These are phyloP conservation scores for Veloporphyrellus conicus DNA, from an alignment of 1,284 basidiomycete genomes.

Conservation along the genomic window DNA sequence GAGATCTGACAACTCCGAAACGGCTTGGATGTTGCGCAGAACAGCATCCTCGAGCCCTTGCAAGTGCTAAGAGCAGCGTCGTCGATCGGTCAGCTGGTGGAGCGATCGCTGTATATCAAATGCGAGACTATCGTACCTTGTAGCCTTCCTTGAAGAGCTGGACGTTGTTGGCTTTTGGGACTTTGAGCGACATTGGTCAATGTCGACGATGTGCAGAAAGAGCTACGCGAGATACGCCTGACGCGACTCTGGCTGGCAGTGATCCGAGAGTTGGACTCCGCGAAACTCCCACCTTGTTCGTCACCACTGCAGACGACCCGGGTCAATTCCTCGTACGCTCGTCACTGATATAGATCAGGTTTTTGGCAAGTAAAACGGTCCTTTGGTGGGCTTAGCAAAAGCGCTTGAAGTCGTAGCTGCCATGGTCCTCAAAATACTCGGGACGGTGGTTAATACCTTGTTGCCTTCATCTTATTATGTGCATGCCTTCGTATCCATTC, in stretches of 20 bases:
- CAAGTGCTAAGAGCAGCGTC: slow-evolving; percentile 53
- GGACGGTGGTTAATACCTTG: slow-evolving; percentile 14
- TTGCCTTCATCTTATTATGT: slow-evolving; percentile 40
- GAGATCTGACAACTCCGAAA: slow-evolving; percentile 90
- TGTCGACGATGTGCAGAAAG: neutral
- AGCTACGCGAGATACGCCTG: neutral
- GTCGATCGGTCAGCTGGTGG: slow-evolving; percentile 1
- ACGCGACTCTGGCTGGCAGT: slow-evolving; percentile 1
- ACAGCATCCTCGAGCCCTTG: slow-evolving; percentile 92
- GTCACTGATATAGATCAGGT: neutral
- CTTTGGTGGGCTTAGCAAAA: too few relatives aligned
- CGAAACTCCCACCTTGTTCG: slow-evolving; percentile 3
- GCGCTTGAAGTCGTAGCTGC: too few relatives aligned
- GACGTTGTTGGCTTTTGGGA: slow-evolving; percentile 84
- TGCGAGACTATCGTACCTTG: slow-evolving; percentile 53
- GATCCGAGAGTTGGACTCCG: slow-evolving; percentile 14
- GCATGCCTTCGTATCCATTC: slow-evolving; percentile 45
- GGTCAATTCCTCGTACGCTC: neutral
- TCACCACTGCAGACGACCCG: slow-evolving; percentile 1
- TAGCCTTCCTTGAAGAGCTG: slow-evolving; percentile 95
- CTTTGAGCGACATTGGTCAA: slow-evolving; percentile 83
- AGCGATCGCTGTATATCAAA: neutral
- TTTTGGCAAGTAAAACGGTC: too few relatives aligned
- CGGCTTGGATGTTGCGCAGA: slow-evolving; percentile 92
- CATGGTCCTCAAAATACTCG: slow-evolving; percentile 33